phyloP scores from a whole-genome alignment of 139 green algal genomes.

The Diplosphaera chodatii region DNA sequence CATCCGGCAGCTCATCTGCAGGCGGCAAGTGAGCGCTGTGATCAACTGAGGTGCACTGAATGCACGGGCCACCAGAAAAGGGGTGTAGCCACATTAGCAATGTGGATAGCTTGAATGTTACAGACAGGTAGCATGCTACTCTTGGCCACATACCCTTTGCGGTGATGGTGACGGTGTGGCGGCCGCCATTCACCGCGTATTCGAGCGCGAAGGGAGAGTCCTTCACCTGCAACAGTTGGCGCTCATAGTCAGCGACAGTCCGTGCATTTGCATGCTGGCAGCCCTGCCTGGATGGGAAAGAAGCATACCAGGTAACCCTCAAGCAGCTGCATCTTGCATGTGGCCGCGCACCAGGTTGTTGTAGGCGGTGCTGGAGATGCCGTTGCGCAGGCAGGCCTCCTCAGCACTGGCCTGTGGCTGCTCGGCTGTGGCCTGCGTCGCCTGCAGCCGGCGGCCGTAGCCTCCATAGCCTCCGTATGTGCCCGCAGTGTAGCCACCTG shows the following conservation, averaged over 20 bases:
- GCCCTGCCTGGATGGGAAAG: too few species aligned
- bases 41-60: too few species aligned
- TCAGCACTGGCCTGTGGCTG: not conserved
- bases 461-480: not conserved
- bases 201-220: not conserved
- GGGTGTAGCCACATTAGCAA: too few species aligned
- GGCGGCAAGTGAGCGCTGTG: too few species aligned
- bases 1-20: not conserved
- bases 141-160: not conserved
- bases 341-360: not conserved
- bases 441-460: not conserved
- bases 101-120: too few species aligned
- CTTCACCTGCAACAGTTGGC: not conserved
- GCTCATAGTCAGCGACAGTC: too few species aligned
- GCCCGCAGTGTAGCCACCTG: too few species aligned
- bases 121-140: too few species aligned
- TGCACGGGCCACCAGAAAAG: too few species aligned
- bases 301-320: too few species aligned
- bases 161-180: not conserved
- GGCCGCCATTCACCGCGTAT: not conserved
- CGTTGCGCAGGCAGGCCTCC: not conserved
- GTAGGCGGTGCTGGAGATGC: not conserved
- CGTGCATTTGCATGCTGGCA: too few species aligned
- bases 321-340: too few species aligned
- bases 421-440: not conserved